phyloP scores from a whole-genome alignment of 805 yeast species.

The Cyberlindnera amylophila region DNA sequence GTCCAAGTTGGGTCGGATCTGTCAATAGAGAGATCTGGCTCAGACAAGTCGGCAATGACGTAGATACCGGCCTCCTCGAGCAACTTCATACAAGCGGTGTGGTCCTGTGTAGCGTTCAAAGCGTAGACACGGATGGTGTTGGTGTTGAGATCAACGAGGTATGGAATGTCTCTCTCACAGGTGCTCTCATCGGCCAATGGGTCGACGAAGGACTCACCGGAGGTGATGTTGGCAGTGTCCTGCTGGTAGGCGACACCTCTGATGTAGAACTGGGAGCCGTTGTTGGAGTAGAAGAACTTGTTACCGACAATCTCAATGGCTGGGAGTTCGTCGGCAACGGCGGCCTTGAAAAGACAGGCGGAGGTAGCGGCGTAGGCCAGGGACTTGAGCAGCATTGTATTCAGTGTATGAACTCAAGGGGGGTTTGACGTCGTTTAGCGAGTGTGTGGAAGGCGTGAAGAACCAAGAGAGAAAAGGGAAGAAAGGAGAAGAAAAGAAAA shows the following conservation, averaged over 20 bases:
- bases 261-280: constrained; percentile 75
- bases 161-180: constrained; percentile 74
- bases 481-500: not conserved
- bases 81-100: constrained; percentile 62
- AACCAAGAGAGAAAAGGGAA: not conserved
- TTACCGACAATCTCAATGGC: constrained; percentile 71
- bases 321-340: constrained; percentile 46
- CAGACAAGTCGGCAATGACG: constrained; percentile 73
- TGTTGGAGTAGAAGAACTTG: constrained; percentile 72
- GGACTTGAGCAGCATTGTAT: constrained; percentile 33
- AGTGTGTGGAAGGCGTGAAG: not conserved
- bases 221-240: constrained; percentile 49
- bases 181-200: constrained; percentile 61
- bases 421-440: constrained; percentile 4
- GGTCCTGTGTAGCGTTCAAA: constrained; percentile 59
- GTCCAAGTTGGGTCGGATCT: constrained; percentile 64
- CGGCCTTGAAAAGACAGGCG: constrained; percentile 30
- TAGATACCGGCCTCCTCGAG: constrained; percentile 74
- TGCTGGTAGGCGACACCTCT: constrained; percentile 81
- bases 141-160: constrained; percentile 56
- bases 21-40: constrained; percentile 60
- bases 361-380: constrained; percentile 35
- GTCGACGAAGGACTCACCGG: constrained; percentile 50
- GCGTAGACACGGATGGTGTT: constrained; percentile 78
- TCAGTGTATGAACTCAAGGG: too few species aligned